Percentiles rank a stretch among this genome's conserved stretches.
Conservation (phyloP, 371 early-diverging fungal genomes). For the Cokeromyces recurvatus region DNA sequence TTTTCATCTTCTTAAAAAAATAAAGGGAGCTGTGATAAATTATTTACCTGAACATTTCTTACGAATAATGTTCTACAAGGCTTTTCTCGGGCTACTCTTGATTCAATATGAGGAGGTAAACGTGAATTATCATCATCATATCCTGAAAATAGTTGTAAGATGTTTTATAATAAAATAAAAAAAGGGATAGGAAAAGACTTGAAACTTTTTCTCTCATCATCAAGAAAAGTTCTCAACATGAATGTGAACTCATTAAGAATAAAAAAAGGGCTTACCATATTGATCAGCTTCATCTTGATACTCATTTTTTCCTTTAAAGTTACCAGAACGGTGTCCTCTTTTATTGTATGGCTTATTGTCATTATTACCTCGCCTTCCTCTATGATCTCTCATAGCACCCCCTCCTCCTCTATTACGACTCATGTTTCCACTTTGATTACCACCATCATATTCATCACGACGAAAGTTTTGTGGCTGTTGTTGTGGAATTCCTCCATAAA, state of each 20-base stretch:
- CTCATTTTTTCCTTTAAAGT: conserved; percentile 12
- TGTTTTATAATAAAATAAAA: neutral
- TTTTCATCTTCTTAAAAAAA: neutral
- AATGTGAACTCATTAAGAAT: no score
- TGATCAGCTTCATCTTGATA: conserved; percentile 8
- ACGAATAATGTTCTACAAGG: conserved; percentile 53
- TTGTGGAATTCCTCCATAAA: neutral
- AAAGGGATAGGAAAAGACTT: neutral
- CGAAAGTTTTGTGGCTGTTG: conserved; percentile 3
- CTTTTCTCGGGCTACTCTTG: conserved; percentile 43
- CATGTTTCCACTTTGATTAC: no score
- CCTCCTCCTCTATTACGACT: conserved; percentile 9
- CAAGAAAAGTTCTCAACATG: neutral
- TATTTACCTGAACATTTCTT: conserved; percentile 54
- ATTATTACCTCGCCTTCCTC: conserved; percentile 14
- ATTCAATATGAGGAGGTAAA: conserved; percentile 34
- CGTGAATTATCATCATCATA: conserved; percentile 21
- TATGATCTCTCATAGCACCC: conserved; percentile 21
- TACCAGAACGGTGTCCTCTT: conserved; percentile 9
- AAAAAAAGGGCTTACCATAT: conserved; percentile 12
- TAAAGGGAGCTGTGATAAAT: no score
- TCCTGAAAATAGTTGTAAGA: conserved; percentile 8
- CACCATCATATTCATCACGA: neutral
- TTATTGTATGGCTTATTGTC: conserved; percentile 17
- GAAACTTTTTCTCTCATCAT: neutral